These are phyloP conservation scores for Juglanconis oblonga DNA, from an alignment of 2,329 filamentous ascomycete genomes.

Conservation along the genomic window DNA sequence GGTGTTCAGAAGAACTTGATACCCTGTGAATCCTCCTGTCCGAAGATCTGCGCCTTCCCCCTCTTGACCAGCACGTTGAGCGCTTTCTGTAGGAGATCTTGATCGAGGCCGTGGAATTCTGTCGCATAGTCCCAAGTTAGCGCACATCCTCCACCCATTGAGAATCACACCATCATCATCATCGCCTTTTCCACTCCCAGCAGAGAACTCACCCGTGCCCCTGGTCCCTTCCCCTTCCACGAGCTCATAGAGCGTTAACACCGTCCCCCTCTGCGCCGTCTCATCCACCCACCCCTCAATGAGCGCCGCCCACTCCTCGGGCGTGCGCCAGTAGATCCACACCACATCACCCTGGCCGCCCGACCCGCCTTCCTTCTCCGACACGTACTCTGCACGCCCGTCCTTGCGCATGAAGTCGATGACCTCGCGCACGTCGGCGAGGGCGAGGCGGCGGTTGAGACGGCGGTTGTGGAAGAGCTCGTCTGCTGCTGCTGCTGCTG, in stretches of 20 bases:
- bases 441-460: constrained; percentile 49
- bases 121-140: constrained; percentile 1
- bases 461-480: constrained; percentile 56
- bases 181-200: too few relatives aligned
- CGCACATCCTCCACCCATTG: too few relatives aligned
- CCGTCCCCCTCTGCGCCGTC: constrained; percentile 83
- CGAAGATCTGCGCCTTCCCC: constrained; percentile 92
- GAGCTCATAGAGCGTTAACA: constrained; percentile 91
- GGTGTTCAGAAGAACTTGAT: constrained; percentile 87
- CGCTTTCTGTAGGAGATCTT: constrained; percentile 74
- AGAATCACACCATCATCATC: not conserved
- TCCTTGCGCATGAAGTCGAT: constrained; percentile 58
- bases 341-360: constrained; percentile 46
- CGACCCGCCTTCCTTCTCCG: constrained; percentile 28
- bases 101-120: constrained; percentile 90
- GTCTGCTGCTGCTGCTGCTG: constrained; percentile 28
- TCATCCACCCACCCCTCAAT: constrained; percentile 81
- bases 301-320: constrained; percentile 84
- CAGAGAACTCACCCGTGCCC: constrained; percentile 55
- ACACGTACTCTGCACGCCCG: constrained; percentile 65
- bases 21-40: constrained; percentile 79
- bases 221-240: constrained; percentile 78
- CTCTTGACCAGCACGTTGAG: constrained; percentile 81
- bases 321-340: constrained; percentile 81
- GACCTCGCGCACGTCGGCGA: constrained; percentile 54